Conservation (phyloP, 2,329 filamentous ascomycete species). For the Gnomoniopsis sp. region DNA sequence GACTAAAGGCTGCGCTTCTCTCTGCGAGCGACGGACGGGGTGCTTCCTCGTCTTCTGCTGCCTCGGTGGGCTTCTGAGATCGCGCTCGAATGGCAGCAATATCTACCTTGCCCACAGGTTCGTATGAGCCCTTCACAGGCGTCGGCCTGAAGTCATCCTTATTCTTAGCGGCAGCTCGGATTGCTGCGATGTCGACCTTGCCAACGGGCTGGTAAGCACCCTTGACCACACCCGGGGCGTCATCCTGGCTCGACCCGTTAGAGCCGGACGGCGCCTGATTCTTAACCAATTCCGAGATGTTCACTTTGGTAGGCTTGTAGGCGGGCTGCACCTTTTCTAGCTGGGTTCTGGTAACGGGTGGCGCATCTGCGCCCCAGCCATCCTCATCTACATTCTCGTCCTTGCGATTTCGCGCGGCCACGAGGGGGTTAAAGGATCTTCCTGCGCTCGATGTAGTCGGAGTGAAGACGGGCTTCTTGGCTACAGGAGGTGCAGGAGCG, state of each 20-base stretch:
- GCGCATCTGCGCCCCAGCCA: constrained; percentile 93
- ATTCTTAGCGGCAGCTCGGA: constrained; percentile 71
- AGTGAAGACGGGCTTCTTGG: constrained; percentile 89
- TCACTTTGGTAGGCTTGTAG: constrained; percentile 93
- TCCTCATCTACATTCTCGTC: constrained; percentile 69
- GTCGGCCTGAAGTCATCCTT: constrained; percentile 75
- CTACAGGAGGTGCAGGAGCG: constrained; percentile 65
- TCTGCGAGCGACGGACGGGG: constrained; percentile 66
- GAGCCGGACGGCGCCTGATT: constrained; percentile 64
- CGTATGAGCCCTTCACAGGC: constrained; percentile 86
- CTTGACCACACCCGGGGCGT: constrained; percentile 65
- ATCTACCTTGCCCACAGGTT: constrained; percentile 94
- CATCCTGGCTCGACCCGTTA: constrained; percentile 43
- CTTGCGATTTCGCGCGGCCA: constrained; percentile 60
- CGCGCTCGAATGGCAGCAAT: constrained; percentile 89
- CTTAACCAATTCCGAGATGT: constrained; percentile 79
- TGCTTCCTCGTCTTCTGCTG: constrained; percentile 36
- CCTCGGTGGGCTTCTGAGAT: constrained; percentile 61
- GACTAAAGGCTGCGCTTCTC: constrained; percentile 68
- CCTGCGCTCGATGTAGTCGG: constrained; percentile 57
- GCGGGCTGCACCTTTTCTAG: constrained; percentile 89
- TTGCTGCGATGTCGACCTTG: constrained; percentile 94
- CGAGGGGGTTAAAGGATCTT: constrained; percentile 63
- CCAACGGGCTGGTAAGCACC: constrained; percentile 92
- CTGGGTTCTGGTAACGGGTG: constrained; percentile 80